These are phyloP conservation scores for Candida lessepsii DNA, from an alignment of 805 yeast genomes.

Conservation along the genomic window DNA sequence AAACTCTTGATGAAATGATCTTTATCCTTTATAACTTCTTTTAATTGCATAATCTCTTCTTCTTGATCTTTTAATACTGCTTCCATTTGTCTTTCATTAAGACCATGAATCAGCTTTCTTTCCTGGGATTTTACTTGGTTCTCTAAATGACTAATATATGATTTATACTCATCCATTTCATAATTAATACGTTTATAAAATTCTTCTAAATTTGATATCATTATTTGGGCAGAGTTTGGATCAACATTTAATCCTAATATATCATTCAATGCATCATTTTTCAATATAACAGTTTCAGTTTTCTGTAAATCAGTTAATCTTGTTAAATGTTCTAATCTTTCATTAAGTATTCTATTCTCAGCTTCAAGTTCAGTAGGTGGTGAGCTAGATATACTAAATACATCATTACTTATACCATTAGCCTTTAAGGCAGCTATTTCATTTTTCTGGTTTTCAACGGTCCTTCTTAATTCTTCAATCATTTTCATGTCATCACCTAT, in stretches of 20 bases:
- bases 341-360: slow-evolving; percentile 64
- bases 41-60: slow-evolving; percentile 65
- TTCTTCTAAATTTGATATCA: slow-evolving; percentile 49
- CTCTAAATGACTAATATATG: slow-evolving; percentile 61
- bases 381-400: not conserved
- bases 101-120: slow-evolving; percentile 8
- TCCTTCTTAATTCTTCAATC: slow-evolving; percentile 54
- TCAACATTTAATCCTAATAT: slow-evolving; percentile 47
- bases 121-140: slow-evolving; percentile 42
- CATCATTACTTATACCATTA: not conserved
- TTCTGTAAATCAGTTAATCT: slow-evolving; percentile 61
- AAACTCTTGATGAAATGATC: slow-evolving; percentile 77
- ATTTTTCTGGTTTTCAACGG: slow-evolving; percentile 58
- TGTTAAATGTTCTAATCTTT: slow-evolving; percentile 66
- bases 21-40: slow-evolving; percentile 63
- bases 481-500: slow-evolving; percentile 30
- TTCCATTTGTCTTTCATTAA: slow-evolving; percentile 19
- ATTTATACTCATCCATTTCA: slow-evolving; percentile 58
- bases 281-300: slow-evolving; percentile 53
- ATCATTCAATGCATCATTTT: slow-evolving; percentile 60
- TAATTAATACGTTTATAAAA: slow-evolving; percentile 45
- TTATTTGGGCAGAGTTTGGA: slow-evolving; percentile 34
- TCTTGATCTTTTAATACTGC: slow-evolving; percentile 55
- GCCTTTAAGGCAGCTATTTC: slow-evolving; percentile 46
- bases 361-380: slow-evolving; percentile 40